Evolutionary conservation across 1,139 yeast species (phyloP).

Genomic region (Protomyces macrosporus): DNA sequence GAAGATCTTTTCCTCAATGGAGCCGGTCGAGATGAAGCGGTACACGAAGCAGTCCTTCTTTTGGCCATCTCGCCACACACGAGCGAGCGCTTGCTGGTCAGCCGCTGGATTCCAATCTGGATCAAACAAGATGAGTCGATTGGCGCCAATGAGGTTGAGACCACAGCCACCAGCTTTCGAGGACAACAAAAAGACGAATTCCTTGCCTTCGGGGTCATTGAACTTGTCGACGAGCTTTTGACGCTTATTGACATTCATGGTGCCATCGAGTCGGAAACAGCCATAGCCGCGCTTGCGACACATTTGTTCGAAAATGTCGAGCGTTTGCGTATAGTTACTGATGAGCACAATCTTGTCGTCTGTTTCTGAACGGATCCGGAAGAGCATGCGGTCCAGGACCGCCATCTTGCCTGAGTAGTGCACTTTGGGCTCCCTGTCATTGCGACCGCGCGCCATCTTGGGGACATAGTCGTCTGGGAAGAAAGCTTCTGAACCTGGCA

Average conservation of each 20-base stretch:
- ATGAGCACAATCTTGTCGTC: conserved; percentile 91
- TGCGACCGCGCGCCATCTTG: conserved; percentile 44
- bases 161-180: conserved; percentile 99
- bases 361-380: conserved; percentile 69
- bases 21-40: conserved; percentile 87
- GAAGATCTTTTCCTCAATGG: conserved; percentile 92
- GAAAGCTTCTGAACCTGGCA: conserved; percentile 59
- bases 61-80: conserved; percentile 99
- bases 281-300: conserved; percentile 75
- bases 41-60: conserved; percentile 94
- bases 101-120: conserved; percentile 99
- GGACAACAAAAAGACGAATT: conserved; percentile 79
- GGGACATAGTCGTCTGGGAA: conserved; percentile 66
- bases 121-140: conserved; percentile 77
- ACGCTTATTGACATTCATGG: conserved; percentile 84
- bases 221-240: conserved; percentile 87
- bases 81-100: conserved; percentile 94
- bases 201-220: conserved; percentile 84
- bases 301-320: conserved; percentile 81
- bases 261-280: conserved; percentile 80
- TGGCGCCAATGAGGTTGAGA: conserved; percentile 92
- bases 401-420: conserved; percentile 55
- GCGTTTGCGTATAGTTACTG: conserved; percentile 88
- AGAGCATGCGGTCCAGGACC: conserved; percentile 58
- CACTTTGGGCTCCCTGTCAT: conserved; percentile 60